Conservation (phyloP, 805 yeast genomes). For the Nakazawaea anatomiae region DNA sequence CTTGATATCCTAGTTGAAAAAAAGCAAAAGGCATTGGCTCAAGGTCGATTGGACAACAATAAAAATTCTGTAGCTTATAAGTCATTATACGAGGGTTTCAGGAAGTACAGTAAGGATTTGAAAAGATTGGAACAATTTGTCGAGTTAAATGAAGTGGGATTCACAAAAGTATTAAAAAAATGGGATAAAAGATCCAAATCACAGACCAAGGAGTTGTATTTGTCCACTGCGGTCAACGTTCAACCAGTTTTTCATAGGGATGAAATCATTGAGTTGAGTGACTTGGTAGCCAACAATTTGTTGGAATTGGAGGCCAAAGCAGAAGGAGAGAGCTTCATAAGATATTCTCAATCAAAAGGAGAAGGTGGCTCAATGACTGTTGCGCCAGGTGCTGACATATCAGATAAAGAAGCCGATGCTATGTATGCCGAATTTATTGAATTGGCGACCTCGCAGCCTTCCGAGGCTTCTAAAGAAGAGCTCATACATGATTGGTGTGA, state of each 20-base stretch:
- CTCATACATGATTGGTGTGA: slow-evolving; percentile 28
- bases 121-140: slow-evolving; percentile 88
- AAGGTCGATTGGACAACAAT: slow-evolving; percentile 38
- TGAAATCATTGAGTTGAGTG: slow-evolving; percentile 80
- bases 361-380: slow-evolving; percentile 1
- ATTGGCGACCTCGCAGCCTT: slow-evolving; percentile 1
- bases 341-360: slow-evolving; percentile 15
- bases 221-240: slow-evolving; percentile 88
- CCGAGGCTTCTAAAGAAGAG: slow-evolving; percentile 13
- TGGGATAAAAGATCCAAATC: slow-evolving; percentile 98
- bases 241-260: slow-evolving; percentile 95
- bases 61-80: slow-evolving; percentile 73
- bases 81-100: slow-evolving; percentile 82
- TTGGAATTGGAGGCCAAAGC: slow-evolving; percentile 71
- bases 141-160: slow-evolving; percentile 92
- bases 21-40: slow-evolving; percentile 44
- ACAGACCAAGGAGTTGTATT: slow-evolving; percentile 86
- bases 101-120: slow-evolving; percentile 82
- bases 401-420: slow-evolving; percentile 56
- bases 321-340: slow-evolving; percentile 29
- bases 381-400: slow-evolving; percentile 6
- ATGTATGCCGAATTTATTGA: slow-evolving; percentile 62
- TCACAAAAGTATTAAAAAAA: slow-evolving; percentile 89
- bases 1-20: slow-evolving; percentile 72
- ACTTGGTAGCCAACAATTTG: slow-evolving; percentile 57